Base-by-base conservation (phyloP, 257 asterid genomes). In the Lycium ferocissimum region DNA sequence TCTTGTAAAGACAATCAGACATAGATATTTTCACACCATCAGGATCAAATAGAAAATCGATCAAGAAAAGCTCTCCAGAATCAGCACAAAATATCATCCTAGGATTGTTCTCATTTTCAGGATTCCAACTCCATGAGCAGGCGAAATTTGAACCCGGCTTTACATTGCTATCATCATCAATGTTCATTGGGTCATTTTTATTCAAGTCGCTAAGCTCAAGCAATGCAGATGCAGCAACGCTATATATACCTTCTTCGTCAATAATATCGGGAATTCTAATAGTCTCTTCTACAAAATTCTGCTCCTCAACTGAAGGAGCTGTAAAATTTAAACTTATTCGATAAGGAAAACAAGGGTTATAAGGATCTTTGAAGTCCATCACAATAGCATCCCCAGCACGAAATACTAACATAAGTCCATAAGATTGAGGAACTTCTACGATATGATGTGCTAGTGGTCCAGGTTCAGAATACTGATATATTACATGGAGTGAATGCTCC, bases 71-170 rank as follows among this genome's bases (percentile, higher is more conserved):
- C 85, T 96, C 97, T 47, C 99, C 99, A 85, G 99, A 93, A 87
- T 96, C 98, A 2, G 94, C 96, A 90, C 95, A 90, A 83, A 95
- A 94, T 75, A 96, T 90, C 93, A 96, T 88, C 91, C 95, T 91
- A 84, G 91, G 92, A 83, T 76, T 91, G 85, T 88, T 87, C 62
- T 79, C 37, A 43, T 49, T 86, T 83, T 91, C 92, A 79, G 98
- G 97, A 88, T 94, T 95, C 99, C 99, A 96, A 86, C 97, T 92
- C 98, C 99, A 96, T 11, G 99, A 92, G 89, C 98, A 95, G 45
- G 92, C 91, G 89, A 88, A 93, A 86, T 95, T 95, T 65, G 89
- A 85, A 82, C 97, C 96, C 66, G 97, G 95, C 85, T 90, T 92
- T 76, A 88, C 85, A 83, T 76, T 83, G 75, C 87, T 89, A 84